phyloP scores from a whole-genome alignment of 148 eudicot species.

The Limonium bicolor region DNA sequence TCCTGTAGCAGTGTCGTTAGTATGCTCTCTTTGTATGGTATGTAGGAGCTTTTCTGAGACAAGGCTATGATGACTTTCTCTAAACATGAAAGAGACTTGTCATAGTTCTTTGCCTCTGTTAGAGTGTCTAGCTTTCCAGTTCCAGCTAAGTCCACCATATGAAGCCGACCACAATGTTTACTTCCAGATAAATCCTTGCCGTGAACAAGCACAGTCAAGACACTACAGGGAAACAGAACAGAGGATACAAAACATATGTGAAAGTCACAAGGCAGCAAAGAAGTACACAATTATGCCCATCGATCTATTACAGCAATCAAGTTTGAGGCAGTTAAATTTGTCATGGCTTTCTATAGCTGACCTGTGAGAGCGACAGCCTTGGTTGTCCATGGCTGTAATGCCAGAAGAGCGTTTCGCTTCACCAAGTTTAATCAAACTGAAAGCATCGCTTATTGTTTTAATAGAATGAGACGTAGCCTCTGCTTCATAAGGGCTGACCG shows the following conservation, averaged over 20 bases:
- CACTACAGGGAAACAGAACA: constrained; percentile 20
- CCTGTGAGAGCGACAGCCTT: constrained; percentile 72
- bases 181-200: constrained; percentile 77
- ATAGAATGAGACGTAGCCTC: constrained; percentile 43
- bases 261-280: background rate
- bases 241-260: no score
- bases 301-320: background rate
- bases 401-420: constrained; percentile 30
- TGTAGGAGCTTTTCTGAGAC: constrained; percentile 66
- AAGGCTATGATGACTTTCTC: constrained; percentile 75
- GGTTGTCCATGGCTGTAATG: constrained; percentile 27
- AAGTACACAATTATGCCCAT: background rate
- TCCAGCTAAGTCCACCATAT: constrained; percentile 87
- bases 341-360: constrained; percentile 8
- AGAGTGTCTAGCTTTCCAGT: constrained; percentile 42
- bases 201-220: constrained; percentile 55
- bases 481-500: constrained; percentile 22
- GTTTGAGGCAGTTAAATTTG: background rate
- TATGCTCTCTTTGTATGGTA: constrained; percentile 71
- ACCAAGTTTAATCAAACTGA: constrained; percentile 50
- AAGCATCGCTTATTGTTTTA: constrained; percentile 38
- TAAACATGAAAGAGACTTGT: constrained; percentile 74
- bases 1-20: constrained; percentile 74
- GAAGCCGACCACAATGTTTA: constrained; percentile 46
- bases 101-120: constrained; percentile 34